Percentiles rank a stretch among this genome's conserved stretches.
These are phyloP conservation scores for Emydomyces testavorans DNA, from an alignment of 2,329 filamentous ascomycete genomes.

Conservation along the genomic window DNA sequence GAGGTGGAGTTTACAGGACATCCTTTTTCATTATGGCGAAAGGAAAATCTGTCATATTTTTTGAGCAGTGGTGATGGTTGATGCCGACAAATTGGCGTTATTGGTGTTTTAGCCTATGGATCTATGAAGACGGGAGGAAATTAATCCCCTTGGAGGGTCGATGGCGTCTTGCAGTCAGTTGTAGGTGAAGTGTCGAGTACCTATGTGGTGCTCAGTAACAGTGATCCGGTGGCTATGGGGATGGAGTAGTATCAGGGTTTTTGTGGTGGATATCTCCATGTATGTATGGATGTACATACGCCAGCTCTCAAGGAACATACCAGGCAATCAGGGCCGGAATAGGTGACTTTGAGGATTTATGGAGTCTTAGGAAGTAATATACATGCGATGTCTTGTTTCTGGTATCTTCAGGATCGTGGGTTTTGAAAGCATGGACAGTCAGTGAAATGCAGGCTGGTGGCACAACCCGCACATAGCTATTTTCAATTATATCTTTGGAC, in stretches of 20 bases:
- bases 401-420: no score
- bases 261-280: neutral
- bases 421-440: no score
- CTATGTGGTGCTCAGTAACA: no score
- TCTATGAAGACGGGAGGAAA: neutral
- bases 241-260: neutral
- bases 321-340: no score
- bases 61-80: constrained; percentile 9
- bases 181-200: neutral
- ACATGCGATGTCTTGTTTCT: neutral
- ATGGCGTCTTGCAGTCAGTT: no score
- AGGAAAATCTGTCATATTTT: constrained; percentile 6
- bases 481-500: no score
- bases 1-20: constrained; percentile 3
- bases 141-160: neutral
- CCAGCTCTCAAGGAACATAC: no score
- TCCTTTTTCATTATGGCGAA: neutral
- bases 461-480: no score
- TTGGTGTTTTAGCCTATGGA: neutral
- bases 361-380: neutral
- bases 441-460: no score
- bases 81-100: neutral
- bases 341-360: no score
- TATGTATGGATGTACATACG: no score
- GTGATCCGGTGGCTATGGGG: no score